Conservation (phyloP, 257 asterid species). For the Sherardia arvensis region DNA sequence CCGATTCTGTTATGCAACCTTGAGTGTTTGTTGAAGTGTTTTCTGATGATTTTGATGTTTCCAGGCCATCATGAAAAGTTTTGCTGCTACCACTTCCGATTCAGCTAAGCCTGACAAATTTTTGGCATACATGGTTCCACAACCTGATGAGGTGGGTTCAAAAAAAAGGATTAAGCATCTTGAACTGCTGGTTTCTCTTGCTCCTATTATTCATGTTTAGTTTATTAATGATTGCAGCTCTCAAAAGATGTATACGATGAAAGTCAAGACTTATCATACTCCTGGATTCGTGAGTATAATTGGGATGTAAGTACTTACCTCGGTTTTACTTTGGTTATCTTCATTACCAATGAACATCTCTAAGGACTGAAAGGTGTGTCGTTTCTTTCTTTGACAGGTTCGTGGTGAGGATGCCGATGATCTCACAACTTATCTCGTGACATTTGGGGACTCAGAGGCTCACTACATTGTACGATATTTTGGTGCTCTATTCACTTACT, state of each 20-base stretch:
- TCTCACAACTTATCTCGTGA: conserved; percentile 67
- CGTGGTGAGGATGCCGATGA: conserved; percentile 79
- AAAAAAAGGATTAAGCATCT: neutral
- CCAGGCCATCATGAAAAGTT: conserved; percentile 97
- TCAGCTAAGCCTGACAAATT: conserved; percentile 57
- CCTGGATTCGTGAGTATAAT: conserved; percentile 93
- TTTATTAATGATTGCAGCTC: conserved; percentile 44
- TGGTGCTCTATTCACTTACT: neutral
- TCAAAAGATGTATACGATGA: conserved; percentile 84
- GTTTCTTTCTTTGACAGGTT: conserved; percentile 39
- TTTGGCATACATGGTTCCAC: conserved; percentile 92
- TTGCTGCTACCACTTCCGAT: conserved; percentile 47
- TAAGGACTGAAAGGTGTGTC: conserved; percentile 10
- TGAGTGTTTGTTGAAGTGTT: neutral
- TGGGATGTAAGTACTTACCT: conserved; percentile 60
- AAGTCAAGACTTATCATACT: conserved; percentile 67
- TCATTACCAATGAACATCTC: conserved; percentile 4
- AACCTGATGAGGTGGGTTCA: conserved; percentile 56
- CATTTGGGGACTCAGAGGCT: conserved; percentile 59
- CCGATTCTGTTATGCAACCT: neutral
- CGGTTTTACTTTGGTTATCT: conserved; percentile 2
- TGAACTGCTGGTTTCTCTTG: neutral
- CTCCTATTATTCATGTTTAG: neutral
- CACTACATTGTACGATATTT: conserved; percentile 45
- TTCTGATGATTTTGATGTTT: conserved; percentile 5